Percentiles rank a stretch among this genome's conserved stretches.
These are phyloP conservation scores for Botrytis galanthina DNA, from an alignment of 2,329 filamentous ascomycete species.

Conservation along the genomic window DNA sequence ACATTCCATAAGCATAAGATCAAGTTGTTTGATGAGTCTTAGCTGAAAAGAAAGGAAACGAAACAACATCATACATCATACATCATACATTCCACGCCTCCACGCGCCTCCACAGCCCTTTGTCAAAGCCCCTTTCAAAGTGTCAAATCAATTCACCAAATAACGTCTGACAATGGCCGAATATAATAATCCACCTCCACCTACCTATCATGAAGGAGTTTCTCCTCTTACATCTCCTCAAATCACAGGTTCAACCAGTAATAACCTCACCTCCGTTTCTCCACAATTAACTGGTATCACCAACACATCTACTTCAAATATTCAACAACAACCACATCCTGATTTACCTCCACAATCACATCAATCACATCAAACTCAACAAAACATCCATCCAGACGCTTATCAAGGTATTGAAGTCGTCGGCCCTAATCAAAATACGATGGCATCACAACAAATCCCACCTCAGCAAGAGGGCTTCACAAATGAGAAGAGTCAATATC, in stretches of 20 bases:
- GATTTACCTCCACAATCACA: background rate
- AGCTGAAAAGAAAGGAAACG: background rate
- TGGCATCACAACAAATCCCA: constrained; percentile 8
- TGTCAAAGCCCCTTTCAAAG: background rate
- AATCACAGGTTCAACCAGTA: background rate
- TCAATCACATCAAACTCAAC: background rate
- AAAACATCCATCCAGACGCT: background rate
- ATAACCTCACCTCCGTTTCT: background rate
- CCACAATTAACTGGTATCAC: constrained; percentile 12
- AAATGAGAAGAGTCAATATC: constrained; percentile 6
- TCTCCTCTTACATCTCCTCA: constrained; percentile 14
- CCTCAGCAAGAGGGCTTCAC: constrained; percentile 13
- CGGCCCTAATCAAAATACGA: background rate
- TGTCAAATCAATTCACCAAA: background rate
- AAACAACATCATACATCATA: background rate
- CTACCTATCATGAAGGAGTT: constrained; percentile 5
- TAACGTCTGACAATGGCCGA: background rate
- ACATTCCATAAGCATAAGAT: background rate
- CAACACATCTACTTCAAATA: constrained; percentile 5
- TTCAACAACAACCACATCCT: constrained; percentile 6
- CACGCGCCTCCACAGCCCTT: background rate
- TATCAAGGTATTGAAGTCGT: constrained; percentile 20
- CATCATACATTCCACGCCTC: constrained; percentile 4
- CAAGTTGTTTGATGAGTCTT: background rate
- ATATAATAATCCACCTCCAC: background rate